A percentile compares a stretch with the other conserved stretches of the same genome.
phyloP scores from a whole-genome alignment of 2,329 filamentous ascomycete genomes.

The Plectosphaerella cucumerina region DNA sequence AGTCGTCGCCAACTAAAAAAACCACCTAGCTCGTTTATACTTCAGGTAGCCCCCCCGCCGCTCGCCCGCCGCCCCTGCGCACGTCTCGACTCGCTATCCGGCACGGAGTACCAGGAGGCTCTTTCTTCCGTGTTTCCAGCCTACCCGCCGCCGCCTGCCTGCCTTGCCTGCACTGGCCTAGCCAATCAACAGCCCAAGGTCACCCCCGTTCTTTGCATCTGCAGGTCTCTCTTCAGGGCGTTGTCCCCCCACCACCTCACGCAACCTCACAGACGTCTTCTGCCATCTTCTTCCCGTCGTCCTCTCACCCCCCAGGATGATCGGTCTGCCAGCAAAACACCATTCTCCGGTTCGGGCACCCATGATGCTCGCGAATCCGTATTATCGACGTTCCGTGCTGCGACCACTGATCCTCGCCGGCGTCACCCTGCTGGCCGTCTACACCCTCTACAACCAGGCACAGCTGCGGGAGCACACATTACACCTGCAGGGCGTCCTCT shows the following conservation, averaged over 20 bases:
- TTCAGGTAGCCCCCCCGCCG: too few species aligned
- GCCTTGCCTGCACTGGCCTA: too few species aligned
- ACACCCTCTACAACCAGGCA: slow-evolving; percentile 1
- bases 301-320: background rate
- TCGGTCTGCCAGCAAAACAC: slow-evolving; percentile 1
- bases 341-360: background rate
- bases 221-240: background rate
- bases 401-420: slow-evolving; percentile 1
- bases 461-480: background rate
- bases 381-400: slow-evolving; percentile 1
- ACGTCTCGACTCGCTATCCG: too few species aligned
- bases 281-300: background rate
- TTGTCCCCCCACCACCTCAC: background rate
- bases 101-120: too few species aligned
- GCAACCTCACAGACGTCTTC: background rate
- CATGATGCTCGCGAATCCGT: slow-evolving; percentile 1
- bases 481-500: slow-evolving; percentile 1
- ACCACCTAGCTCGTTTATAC: too few species aligned
- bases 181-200: too few species aligned
- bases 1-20: too few species aligned
- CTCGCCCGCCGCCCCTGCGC: too few species aligned
- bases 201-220: background rate
- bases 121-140: too few species aligned
- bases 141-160: too few species aligned
- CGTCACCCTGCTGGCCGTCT: slow-evolving; percentile 1